Evolutionary conservation across 1,284 basidiomycete species (phyloP).

Genomic region (Austroboletus niveus): DNA sequence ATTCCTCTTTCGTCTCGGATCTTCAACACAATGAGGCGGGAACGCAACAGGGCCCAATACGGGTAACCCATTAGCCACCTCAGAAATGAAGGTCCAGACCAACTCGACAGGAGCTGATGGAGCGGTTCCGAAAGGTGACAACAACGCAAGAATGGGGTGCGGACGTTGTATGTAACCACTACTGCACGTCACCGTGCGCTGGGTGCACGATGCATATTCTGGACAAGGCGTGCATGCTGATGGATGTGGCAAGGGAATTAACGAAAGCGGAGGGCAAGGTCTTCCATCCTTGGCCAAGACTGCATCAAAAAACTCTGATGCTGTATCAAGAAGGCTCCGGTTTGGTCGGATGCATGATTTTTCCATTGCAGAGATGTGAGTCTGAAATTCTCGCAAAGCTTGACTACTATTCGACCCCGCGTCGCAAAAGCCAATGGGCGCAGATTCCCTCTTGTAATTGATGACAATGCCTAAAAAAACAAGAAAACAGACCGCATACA

Average conservation of each 20-base stretch:
- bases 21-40: slow-evolving; percentile 78
- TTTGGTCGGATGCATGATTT: slow-evolving; percentile 58
- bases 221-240: slow-evolving; percentile 85
- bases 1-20: slow-evolving; percentile 76
- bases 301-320: slow-evolving; percentile 27
- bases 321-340: slow-evolving; percentile 40
- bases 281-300: slow-evolving; percentile 36
- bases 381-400: slow-evolving; percentile 49
- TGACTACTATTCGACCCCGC: slow-evolving; percentile 62
- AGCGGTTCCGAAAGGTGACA: slow-evolving; percentile 39
- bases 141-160: slow-evolving; percentile 51
- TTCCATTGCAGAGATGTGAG: slow-evolving; percentile 46
- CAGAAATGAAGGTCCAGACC: slow-evolving; percentile 46
- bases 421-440: slow-evolving; percentile 83
- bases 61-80: slow-evolving; percentile 69
- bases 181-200: slow-evolving; percentile 66
- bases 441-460: slow-evolving; percentile 65
- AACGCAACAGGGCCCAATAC: slow-evolving; percentile 77
- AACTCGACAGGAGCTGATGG: slow-evolving; percentile 42
- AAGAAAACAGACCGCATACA: slow-evolving; percentile 40
- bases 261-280: slow-evolving; percentile 51
- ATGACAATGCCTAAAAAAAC: slow-evolving; percentile 42
- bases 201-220: slow-evolving; percentile 73
- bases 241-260: slow-evolving; percentile 61
- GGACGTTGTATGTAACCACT: slow-evolving; percentile 72